Evolutionary conservation across 176 grass and related monocot species (phyloP), one percentile per base, ranked within the genome.

Genomic region (Cocos nucifera): DNA sequence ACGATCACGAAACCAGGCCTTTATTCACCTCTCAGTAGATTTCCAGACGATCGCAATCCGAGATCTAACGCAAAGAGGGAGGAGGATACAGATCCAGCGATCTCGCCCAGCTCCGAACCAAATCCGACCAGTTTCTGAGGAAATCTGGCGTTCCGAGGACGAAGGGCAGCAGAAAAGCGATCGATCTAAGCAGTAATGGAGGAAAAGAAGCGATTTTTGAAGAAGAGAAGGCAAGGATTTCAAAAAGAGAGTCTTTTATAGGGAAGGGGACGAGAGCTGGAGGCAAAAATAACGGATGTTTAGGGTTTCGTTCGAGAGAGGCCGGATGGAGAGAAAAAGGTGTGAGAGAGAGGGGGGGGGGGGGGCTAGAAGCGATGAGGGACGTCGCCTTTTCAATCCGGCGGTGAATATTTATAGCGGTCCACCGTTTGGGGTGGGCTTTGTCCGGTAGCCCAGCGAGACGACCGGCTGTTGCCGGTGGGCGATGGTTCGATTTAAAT

Each of bases 171-270:
- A 44, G 35, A 23, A 60, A 16, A 18, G 1, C 5, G 19, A 60
- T 24, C 12, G 58, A 60, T 60, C 58, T 60, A 16, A 30, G 26
- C 58, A 25, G 58, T 17, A 60, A 60, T 28, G 24, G 26, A 17
- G 15, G 58, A 60, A 60, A 60, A 60, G 17, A 60, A 2, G 26
- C 10, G 4, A 28, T 60, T 60, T 60, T 28, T 60, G 4, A 25
- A 30, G 58, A 60, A 17, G 26, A 10, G 25, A 6, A 28, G 24
- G 12, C 17, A 6, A 28, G 15, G 28, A 50, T 79, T 95, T 83
- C 78, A 81, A 88, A 77, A 59, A 19, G 3, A 17, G 19, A 18
- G 61, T 65, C 79, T 75, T 85, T 88, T 95, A 94, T 94, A 94
- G 75, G 77, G 83, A 87, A 75, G 63, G 39, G 28, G 32, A 58